Base-by-base conservation (phyloP, 2,329 filamentous ascomycete species). In the Chrysosporium queenslandicum region DNA sequence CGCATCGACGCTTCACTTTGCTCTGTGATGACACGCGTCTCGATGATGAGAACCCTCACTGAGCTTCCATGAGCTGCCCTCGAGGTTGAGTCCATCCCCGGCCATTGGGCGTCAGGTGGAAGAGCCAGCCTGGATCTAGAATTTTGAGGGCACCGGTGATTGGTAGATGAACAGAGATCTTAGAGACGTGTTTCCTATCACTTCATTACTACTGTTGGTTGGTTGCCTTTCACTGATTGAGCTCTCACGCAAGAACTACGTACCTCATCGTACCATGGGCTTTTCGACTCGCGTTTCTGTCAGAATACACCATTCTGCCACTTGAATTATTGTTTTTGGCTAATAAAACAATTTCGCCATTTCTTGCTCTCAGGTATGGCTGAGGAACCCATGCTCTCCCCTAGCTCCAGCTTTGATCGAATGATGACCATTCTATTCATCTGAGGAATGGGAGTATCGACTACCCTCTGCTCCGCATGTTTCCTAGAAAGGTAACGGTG, bases 91-190 rank as follows among this genome's bases (percentile, higher is more conserved):
- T 65, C 63, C 62, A 70, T 69, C 67, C 66, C 65, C 64, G 53
- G 55, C 51, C 54, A 51, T 29, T 32, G 32, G 55, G 48, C 25
- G 37, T 49, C 56, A 55, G 63, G 67, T 65, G 68, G 68, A 69
- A 68, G 67, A 64, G 65, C 65, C 64, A 61, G 62, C 60, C 50
- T 53, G 42, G 53, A 52, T 51, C 34, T 29, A 37, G 21, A 23
- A n/a, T 25, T 50, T 51, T 23, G 30, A 48, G 55, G 52, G 52
- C 50, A 61, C 65, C 64, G 52, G 60, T 72, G 71, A 72, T 64
- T 71, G 70, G 71, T 62, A 63, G 55, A 56, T 64, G 71, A 73
- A 73, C 71, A 73, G 71, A 73, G 63, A 73, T 73, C 71, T 67
- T 60, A 72, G 70, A 66, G 71, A 68, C 60, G 42, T 53, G 45